Percentiles rank a stretch among this genome's conserved stretches.
Conservation (phyloP, 768 basidiomycete species). For the Termitomyces sp. region DNA sequence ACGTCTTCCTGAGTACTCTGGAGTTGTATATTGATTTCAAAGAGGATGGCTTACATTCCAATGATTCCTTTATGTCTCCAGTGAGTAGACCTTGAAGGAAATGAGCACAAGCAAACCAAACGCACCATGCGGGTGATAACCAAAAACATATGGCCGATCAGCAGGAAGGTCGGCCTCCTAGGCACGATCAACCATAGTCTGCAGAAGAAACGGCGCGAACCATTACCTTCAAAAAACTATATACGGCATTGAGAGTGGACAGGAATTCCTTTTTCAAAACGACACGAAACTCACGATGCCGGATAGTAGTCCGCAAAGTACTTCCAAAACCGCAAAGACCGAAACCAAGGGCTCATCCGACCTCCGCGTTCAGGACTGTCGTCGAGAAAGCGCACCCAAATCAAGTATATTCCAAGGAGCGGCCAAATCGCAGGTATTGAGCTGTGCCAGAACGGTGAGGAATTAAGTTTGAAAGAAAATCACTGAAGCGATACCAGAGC, state of each 20-base stretch:
- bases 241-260: not conserved
- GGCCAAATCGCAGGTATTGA: conserved; percentile 92
- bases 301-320: conserved; percentile 94
- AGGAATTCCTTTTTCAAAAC: conserved; percentile 24
- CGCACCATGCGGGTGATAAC: conserved; percentile 96
- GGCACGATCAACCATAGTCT: conserved; percentile 14
- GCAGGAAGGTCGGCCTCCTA: conserved; percentile 90
- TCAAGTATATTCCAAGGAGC: conserved; percentile 65
- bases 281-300: conserved; percentile 61
- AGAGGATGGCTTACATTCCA: conserved; percentile 67
- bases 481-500: conserved; percentile 63
- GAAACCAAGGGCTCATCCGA: conserved; percentile 70
- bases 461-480: not conserved
- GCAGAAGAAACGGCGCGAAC: not conserved
- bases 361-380: conserved; percentile 71
- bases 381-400: conserved; percentile 80
- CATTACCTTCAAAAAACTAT: conserved; percentile 50
- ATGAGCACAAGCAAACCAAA: conserved; percentile 1
- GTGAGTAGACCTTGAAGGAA: conserved; percentile 9
- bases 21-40: not conserved
- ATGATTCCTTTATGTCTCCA: conserved; percentile 69
- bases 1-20: not conserved
- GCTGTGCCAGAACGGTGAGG: conserved; percentile 34
- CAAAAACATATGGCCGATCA: conserved; percentile 93
- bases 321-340: conserved; percentile 69